Conservation (phyloP, 202 grass and related monocot genomes). For the Carex sylvatica region DNA sequence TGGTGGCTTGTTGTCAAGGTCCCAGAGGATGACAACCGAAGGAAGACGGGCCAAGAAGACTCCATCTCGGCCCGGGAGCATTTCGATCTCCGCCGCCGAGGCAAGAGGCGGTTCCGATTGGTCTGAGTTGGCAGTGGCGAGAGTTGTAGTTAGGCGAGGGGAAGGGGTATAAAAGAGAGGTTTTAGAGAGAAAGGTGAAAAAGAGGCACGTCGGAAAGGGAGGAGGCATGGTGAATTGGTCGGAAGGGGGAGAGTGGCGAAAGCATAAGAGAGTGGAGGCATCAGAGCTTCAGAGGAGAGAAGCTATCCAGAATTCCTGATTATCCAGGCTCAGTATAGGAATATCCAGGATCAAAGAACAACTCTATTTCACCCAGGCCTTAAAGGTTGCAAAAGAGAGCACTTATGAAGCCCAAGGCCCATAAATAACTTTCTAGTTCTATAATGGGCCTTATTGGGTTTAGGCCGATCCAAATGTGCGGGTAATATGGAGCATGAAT, state of each 20-base stretch:
- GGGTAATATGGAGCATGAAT: too few relatives aligned
- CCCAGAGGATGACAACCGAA: constrained; percentile 79
- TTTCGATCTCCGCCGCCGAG: constrained; percentile 50
- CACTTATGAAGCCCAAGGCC: too few relatives aligned
- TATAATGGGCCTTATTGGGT: too few relatives aligned
- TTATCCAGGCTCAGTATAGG: too few relatives aligned
- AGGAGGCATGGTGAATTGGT: constrained; percentile 14
- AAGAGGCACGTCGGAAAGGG: constrained; percentile 12
- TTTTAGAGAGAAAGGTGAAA: neutral
- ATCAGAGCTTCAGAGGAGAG: constrained; percentile 4
- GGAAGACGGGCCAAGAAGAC: constrained; percentile 69
- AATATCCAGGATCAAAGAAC: too few relatives aligned
- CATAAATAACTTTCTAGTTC: too few relatives aligned
- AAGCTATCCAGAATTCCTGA: neutral
- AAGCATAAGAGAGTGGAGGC: constrained; percentile 16
- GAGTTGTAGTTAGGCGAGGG: too few relatives aligned
- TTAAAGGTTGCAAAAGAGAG: too few relatives aligned
- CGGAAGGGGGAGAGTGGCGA: constrained; percentile 32
- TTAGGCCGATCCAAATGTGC: too few relatives aligned
- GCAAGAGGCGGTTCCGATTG: constrained; percentile 25
- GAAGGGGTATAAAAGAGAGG: neutral
- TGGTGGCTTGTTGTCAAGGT: constrained; percentile 98
- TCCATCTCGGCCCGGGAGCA: constrained; percentile 72
- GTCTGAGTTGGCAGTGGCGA: constrained; percentile 13
- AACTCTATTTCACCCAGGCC: too few relatives aligned